Evolutionary conservation across 1,284 basidiomycete genomes (phyloP), one percentile per base, ranked within the genome.

Genomic region (Uromyces viciae-fabae): DNA sequence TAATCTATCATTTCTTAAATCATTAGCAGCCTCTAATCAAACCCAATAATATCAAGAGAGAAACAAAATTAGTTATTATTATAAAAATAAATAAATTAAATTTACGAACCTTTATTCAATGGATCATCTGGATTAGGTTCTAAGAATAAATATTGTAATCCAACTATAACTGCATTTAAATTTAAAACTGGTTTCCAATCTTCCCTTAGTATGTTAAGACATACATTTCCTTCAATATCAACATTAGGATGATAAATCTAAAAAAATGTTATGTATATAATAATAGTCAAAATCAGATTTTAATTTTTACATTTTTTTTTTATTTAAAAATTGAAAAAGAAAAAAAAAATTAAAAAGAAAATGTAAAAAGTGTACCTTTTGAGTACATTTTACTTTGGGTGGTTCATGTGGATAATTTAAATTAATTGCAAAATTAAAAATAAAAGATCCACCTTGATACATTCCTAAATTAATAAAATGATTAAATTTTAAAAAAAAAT

Each of bases 111-210:
- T 88, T 99, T 99, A 89, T 99, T 99, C 84, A 99, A 86, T 33
- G 97, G 97, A 87, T 99, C 97, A 85, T 98, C 96, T 46, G 97
- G 93, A 84, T 99, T 99, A 19, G 97, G 96, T 86, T 99, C 97
- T 81, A 99, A 89, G 89, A 99, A 99, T 66, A 99, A 90, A 86
- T 98, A 99, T 86, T 99, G 95, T 82, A 99, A 88, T 49, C 97
- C 97, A 83, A 98, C 94, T 92, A 98, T 95, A 82, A 99, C 93
- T 49, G 94, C 94, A 86, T 95, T 98, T 79, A 98, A 89, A 87
- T 98, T 98, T 75, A 99, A 89, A 3, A 98, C 97, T 19, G 97
- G 97, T 86, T 99, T 99, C 97, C 97, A 99, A 88, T 99, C 97
- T 88, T 99, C 97, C 86, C 97, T 91, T 82, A 99, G 89, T 84